A percentile compares a stretch with the other conserved stretches of the same genome.
Conservation (phyloP, 768 basidiomycete species). For the Boletales sp. region DNA sequence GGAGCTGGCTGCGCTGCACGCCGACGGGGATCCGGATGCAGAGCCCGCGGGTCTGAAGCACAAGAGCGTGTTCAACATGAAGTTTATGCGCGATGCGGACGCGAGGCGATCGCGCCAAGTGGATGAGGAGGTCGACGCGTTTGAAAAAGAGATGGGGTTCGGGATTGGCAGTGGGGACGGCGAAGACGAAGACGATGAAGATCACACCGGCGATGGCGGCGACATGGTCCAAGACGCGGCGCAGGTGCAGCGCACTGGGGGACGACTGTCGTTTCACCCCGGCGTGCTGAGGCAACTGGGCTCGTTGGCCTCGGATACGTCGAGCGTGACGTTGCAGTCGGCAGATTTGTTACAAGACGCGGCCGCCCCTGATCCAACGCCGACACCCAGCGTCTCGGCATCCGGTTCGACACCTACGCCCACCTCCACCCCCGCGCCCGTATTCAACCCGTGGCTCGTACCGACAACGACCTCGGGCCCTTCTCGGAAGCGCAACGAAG, state of each 20-base stretch:
- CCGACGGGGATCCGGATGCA: constrained; percentile 31
- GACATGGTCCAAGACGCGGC: constrained; percentile 31
- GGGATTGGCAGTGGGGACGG: constrained; percentile 31
- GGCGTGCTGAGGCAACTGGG: constrained; percentile 26
- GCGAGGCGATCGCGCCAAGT: constrained; percentile 56
- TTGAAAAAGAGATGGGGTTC: constrained; percentile 64
- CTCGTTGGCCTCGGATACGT: constrained; percentile 51
- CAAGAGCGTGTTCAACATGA: constrained; percentile 89
- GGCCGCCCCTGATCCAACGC: constrained; percentile 5
- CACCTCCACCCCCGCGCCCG: constrained; percentile 9
- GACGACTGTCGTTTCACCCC: constrained; percentile 62
- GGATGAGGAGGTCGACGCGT: constrained; percentile 65
- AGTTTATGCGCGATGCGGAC: constrained; percentile 96
- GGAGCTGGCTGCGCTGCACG: constrained; percentile 57
- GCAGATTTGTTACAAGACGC: constrained; percentile 43
- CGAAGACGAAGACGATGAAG: constrained; percentile 28
- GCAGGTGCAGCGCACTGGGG: constrained; percentile 56
- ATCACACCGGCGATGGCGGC: constrained; percentile 23
- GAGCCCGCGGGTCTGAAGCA: constrained; percentile 31
- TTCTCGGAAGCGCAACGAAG: constrained; percentile 69
- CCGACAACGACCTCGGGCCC: constrained; percentile 40
- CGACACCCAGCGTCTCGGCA: constrained; percentile 14
- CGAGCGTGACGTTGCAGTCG: constrained; percentile 67
- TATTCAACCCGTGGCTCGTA: constrained; percentile 80
- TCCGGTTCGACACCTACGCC: constrained; percentile 18